These are phyloP conservation scores for Trebouxiophyceae sp. DNA, from an alignment of 163 green algal species.

Conservation along the genomic window DNA sequence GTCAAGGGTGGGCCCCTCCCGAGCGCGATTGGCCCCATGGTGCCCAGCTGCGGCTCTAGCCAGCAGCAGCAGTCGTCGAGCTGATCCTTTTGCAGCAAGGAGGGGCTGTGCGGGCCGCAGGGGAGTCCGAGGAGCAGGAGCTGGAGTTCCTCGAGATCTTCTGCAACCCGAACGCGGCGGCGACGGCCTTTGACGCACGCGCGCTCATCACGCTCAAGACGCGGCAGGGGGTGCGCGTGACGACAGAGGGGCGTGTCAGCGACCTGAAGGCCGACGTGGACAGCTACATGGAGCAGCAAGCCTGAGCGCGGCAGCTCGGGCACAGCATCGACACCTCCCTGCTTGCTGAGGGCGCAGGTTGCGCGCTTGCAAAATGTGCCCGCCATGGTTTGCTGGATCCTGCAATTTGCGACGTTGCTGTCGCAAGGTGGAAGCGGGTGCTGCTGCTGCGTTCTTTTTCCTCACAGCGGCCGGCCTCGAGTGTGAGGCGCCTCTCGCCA, in stretches of 20 bases:
- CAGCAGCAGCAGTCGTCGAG: no score
- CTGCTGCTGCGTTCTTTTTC: no score
- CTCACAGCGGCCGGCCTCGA: no score
- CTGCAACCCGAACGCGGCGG: conserved; percentile 72
- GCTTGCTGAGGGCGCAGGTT: no score
- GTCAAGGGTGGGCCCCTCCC: conserved; percentile 16
- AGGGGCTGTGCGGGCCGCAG: conserved; percentile 12
- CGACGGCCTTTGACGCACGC: conserved; percentile 66
- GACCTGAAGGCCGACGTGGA: conserved; percentile 43
- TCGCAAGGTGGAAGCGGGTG: no score
- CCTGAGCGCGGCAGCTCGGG: background rate
- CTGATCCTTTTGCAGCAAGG: no score
- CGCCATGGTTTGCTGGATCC: background rate
- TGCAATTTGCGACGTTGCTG: background rate
- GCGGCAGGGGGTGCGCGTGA: conserved; percentile 31
- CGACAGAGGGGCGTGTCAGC: conserved; percentile 43
- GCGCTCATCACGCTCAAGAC: conserved; percentile 50
- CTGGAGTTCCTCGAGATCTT: conserved; percentile 48
- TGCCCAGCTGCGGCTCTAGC: no score
- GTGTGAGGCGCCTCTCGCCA: no score
- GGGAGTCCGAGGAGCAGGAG: conserved; percentile 4
- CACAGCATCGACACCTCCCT: no score
- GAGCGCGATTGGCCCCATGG: no score
- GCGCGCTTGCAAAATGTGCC: no score
- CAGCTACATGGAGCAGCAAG: conserved; percentile 23